Percentiles rank a stretch among this genome's conserved stretches.
Evolutionary conservation across 2,329 filamentous ascomycete species (phyloP).

Genomic region (Botrytis hyacinthi): DNA sequence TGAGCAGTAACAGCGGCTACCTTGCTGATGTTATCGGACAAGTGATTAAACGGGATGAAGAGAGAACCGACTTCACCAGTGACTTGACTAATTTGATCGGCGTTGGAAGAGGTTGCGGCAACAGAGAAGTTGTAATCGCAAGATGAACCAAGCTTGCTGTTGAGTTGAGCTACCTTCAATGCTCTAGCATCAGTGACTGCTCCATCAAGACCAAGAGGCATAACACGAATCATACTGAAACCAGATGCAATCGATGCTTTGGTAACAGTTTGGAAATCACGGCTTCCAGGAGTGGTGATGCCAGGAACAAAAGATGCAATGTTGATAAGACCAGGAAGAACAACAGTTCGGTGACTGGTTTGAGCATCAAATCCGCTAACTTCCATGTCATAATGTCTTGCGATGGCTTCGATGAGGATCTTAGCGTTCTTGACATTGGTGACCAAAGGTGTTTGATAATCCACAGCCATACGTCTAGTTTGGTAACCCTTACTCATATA

Average conservation of each 20-base stretch:
- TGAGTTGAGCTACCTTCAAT: slow-evolving; percentile 70
- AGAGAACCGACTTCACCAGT: slow-evolving; percentile 73
- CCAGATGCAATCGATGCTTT: slow-evolving; percentile 72
- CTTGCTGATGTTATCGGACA: slow-evolving; percentile 81
- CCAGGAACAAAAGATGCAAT: slow-evolving; percentile 78
- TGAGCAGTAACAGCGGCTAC: slow-evolving; percentile 76
- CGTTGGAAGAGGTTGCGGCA: slow-evolving; percentile 69
- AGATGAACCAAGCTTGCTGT: slow-evolving; percentile 63
- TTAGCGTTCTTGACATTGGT: slow-evolving; percentile 99
- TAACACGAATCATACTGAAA: slow-evolving; percentile 77
- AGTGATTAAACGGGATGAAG: slow-evolving; percentile 77
- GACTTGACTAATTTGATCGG: slow-evolving; percentile 70
- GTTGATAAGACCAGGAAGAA: slow-evolving; percentile 74
- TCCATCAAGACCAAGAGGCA: slow-evolving; percentile 71
- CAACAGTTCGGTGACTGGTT: slow-evolving; percentile 76
- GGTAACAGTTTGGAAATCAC: slow-evolving; percentile 67
- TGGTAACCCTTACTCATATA: slow-evolving; percentile 99
- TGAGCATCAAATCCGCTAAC: slow-evolving; percentile 85
- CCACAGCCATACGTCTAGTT: slow-evolving; percentile 95
- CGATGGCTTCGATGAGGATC: slow-evolving; percentile 90
- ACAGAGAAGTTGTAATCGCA: slow-evolving; percentile 83
- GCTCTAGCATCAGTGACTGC: slow-evolving; percentile 70
- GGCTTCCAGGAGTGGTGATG: slow-evolving; percentile 61
- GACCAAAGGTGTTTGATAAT: slow-evolving; percentile 89
- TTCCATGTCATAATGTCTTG: slow-evolving; percentile 81